Evolutionary conservation across 352 stramenopile genomes (phyloP), one percentile per base, ranked within the genome.

Genomic region (Pythium phragmiticola): DNA sequence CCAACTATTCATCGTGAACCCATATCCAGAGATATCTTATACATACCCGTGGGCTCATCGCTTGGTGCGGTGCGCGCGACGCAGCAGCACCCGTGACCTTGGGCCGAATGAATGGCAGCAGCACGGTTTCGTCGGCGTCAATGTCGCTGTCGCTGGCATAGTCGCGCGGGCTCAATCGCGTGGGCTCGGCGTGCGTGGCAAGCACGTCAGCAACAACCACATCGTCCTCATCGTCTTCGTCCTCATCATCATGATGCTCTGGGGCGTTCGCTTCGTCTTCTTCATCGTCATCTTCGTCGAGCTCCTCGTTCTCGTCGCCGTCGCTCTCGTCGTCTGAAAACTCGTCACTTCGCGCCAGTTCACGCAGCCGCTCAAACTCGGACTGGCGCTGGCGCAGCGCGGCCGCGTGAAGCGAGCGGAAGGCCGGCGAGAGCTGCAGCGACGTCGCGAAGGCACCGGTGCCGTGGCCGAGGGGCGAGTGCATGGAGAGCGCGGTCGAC

Each of bases 271-370:
- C 75, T 3, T 68, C 52, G 2, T 73, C 54, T 2, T 79, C 70
- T 7, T 75, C 67, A 2, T 66, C 54, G 2, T 57, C 53, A 1
- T 68, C 56, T 4, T 61, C 33, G 1, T 57, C 66, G 12, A 87
- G 75, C 5, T 85, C 78, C 4, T 89, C 79, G 30, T 72, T 77
- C 48, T 82, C 79, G 43, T 84, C 79, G 36, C 83, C 83, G 60
- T 92, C 83, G 68, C 83, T 92, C 68, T 92, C 83, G 48, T 82
- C 83, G 72, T 92, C 83, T 17, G 83, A 90, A 70, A 92, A 92
- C 63, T 92, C 83, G 74, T 92, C 81, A 60, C 80, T 89, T 30
- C 77, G 74, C 30, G 83, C 83, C 26, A 92, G 73, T 48, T 92
- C 83, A 33, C 75, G 75, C 68, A 92, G 67, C 50, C 85, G 87